Percentiles rank a stretch among this genome's conserved stretches.
These are phyloP conservation scores for Pyronema domesticum DNA, from an alignment of 495 filamentous ascomycete genomes.

Conservation along the genomic window DNA sequence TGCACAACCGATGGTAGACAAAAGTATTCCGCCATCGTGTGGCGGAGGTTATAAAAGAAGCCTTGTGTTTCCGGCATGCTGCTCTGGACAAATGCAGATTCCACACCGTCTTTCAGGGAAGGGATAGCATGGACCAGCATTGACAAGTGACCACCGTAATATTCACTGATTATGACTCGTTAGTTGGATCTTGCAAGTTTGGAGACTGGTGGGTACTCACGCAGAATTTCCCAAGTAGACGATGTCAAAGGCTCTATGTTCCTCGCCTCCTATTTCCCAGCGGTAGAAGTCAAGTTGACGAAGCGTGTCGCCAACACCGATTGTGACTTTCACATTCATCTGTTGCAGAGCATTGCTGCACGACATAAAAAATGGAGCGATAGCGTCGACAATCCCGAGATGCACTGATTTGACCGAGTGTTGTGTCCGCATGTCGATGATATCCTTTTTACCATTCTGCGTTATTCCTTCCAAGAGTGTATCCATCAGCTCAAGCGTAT, in stretches of 20 bases:
- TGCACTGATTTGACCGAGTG: neutral
- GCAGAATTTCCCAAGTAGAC: neutral
- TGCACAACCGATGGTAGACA: neutral
- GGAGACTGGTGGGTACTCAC: neutral
- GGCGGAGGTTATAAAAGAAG: neutral
- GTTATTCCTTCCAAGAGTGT: neutral
- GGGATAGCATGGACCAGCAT: neutral
- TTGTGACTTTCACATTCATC: neutral
- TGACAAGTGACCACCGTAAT: neutral
- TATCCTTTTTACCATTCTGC: neutral
- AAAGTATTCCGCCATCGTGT: neutral
- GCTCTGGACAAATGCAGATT: neutral
- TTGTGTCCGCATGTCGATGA: neutral
- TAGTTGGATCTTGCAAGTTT: neutral
- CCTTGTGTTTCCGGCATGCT: neutral
- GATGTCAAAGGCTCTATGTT: neutral
- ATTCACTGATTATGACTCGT: neutral
- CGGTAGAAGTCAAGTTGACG: neutral
- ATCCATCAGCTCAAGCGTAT: neutral
- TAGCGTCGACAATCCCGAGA: neutral
- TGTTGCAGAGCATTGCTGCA: neutral
- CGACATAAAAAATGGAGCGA: neutral
- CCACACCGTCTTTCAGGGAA: neutral
- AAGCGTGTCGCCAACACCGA: neutral
- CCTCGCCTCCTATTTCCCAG: neutral